phyloP scores from a whole-genome alignment of 768 basidiomycete genomes.

The Astraeus odoratus region DNA sequence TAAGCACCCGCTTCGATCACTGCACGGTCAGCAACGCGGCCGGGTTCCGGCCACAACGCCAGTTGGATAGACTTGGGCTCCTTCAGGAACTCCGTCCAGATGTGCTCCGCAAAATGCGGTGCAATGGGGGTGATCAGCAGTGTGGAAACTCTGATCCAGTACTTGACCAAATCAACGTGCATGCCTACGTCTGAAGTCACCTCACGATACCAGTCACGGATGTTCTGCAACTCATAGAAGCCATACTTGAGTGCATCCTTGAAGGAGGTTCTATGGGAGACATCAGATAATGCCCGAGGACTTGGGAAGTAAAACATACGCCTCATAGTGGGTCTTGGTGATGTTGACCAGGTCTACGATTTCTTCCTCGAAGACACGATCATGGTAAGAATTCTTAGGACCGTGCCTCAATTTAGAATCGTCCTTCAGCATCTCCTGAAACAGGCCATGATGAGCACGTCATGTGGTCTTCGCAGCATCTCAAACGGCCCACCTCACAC shows the following conservation, averaged over 20 bases:
- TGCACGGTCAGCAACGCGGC: constrained; percentile 50
- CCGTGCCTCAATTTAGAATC: constrained; percentile 68
- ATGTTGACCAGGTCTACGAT: constrained; percentile 79
- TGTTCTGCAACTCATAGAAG: constrained; percentile 90
- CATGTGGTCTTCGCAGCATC: neutral
- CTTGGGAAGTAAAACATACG: constrained; percentile 44
- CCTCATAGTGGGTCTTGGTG: constrained; percentile 74
- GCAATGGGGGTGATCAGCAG: constrained; percentile 82
- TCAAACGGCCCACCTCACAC: constrained; percentile 62
- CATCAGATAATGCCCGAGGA: neutral
- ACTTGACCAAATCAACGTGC: constrained; percentile 80
- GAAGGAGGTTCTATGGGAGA: constrained; percentile 67
- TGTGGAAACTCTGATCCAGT: constrained; percentile 79
- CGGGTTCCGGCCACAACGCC: constrained; percentile 76
- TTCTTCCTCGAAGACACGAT: constrained; percentile 87
- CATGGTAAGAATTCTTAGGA: constrained; percentile 68
- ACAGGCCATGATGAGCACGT: neutral
- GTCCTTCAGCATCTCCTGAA: constrained; percentile 75
- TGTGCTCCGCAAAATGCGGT: constrained; percentile 90
- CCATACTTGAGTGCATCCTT: constrained; percentile 94
- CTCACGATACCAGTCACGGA: constrained; percentile 94
- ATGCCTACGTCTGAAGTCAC: constrained; percentile 85
- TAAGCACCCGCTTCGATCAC: constrained; percentile 72
- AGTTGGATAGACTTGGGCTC: constrained; percentile 71
- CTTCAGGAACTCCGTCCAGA: constrained; percentile 72